Evolutionary conservation across 148 eudicot genomes (phyloP), one percentile per base, ranked within the genome.

Genomic region (Chenopodium formosanum): DNA sequence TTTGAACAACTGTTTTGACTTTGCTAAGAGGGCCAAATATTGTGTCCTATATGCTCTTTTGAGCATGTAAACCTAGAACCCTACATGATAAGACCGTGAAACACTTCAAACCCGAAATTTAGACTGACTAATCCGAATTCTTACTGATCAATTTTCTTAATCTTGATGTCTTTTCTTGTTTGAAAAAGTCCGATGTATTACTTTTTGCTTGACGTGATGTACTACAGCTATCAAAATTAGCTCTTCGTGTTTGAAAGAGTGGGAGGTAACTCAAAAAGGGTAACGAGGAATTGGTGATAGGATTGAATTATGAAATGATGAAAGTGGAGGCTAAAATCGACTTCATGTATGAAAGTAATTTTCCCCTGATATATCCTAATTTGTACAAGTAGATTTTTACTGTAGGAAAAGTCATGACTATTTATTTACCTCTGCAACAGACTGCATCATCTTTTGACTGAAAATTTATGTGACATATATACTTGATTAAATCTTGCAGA

Each of bases 401-500:
- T 17, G 0, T 56, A 56, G 62, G 62, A 56, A 12, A 17, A 56
- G 17, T 12, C 62, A 6, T 62, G 66, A 20, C 7, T 62, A 20
- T 7, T 20, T 62, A 23, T 62, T 23, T 1, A 20, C n/a, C 9
- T 62, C 66, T 20, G 66, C 23, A n/a, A 62, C 27, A 62, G 66
- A 62, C 25, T 62, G 66, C 66, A 62, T 62, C 9, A 62, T 62
- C 10, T 62, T 62, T 56, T 56, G 62, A 56, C 62, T 56, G 6
- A 17, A 56, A 56, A 56, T 17, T 56, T 56, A 19, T 56, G 62
- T 58, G 56, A 14, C 12, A 17, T 62, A 34, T 37, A 34, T 9
- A 31, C 34, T 14, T 77, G 79, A 34, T 66, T 78, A 1, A 50
- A 67, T 84, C 1, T 40, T 84, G 86, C 92, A 95, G 99, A 95